A percentile compares a stretch with the other conserved stretches of the same genome.
These are phyloP conservation scores for Iris macrosiphon DNA, from an alignment of 106 monocot species.

Conservation along the genomic window DNA sequence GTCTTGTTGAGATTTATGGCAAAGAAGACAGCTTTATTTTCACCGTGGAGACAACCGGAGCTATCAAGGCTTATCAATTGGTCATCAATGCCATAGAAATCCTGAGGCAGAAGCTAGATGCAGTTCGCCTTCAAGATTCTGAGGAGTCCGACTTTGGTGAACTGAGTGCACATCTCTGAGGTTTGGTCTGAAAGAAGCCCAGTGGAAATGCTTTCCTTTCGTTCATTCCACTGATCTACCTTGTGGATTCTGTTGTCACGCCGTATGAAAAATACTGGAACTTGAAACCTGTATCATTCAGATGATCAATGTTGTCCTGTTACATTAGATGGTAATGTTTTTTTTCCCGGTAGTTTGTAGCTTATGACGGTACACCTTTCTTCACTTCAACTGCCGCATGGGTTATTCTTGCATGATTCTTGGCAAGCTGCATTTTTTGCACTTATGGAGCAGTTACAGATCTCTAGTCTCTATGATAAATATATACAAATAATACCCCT, in stretches of 20 bases:
- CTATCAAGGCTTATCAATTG: slow-evolving; percentile 73
- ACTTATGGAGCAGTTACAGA: no score
- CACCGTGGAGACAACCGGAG: slow-evolving; percentile 92
- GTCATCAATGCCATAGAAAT: slow-evolving; percentile 73
- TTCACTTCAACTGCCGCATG: no score
- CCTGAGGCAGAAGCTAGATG: slow-evolving; percentile 88
- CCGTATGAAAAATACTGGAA: no score
- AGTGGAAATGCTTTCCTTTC: neutral
- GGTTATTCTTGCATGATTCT: no score
- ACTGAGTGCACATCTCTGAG: slow-evolving; percentile 44
- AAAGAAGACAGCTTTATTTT: slow-evolving; percentile 96
- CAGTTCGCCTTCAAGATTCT: slow-evolving; percentile 62
- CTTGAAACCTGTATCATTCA: no score
- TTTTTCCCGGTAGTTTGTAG: no score
- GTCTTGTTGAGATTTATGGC: slow-evolving; percentile 47
- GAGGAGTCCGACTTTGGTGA: slow-evolving; percentile 61
- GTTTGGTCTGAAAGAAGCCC: slow-evolving; percentile 2
- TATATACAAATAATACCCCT: no score
- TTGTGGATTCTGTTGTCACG: neutral
- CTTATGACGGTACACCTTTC: no score
- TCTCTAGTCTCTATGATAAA: no score
- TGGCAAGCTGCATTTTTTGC: no score
- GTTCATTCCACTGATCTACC: neutral
- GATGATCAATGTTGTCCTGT: no score
- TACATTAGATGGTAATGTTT: no score